Conservation (phyloP, 352 stramenopile genomes). For the Globisporangium recalcitrans region DNA sequence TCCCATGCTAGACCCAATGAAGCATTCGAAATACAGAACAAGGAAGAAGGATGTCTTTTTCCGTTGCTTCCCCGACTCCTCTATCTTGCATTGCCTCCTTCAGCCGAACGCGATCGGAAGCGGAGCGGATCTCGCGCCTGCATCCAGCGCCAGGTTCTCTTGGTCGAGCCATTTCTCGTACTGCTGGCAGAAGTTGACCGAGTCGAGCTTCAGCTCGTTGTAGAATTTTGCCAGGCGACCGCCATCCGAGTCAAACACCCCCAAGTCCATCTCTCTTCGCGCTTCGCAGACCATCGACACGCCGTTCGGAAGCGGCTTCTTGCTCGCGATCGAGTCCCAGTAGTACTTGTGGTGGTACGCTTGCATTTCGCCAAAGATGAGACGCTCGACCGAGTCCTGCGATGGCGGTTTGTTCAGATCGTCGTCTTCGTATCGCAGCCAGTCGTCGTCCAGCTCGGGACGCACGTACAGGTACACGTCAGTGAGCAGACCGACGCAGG, state of each 20-base stretch:
- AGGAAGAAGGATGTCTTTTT: not conserved
- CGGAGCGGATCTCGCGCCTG: constrained; percentile 21
- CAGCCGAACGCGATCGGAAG: constrained; percentile 66
- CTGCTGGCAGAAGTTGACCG: constrained; percentile 67
- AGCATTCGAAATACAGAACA: not conserved
- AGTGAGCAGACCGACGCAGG: constrained; percentile 68
- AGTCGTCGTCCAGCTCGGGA: constrained; percentile 74
- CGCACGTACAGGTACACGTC: constrained; percentile 77
- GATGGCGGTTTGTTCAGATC: constrained; percentile 63
- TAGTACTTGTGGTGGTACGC: constrained; percentile 85
- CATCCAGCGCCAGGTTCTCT: constrained; percentile 41
- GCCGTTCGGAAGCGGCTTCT: constrained; percentile 40
- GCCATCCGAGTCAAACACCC: constrained; percentile 57
- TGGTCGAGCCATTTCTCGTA: constrained; percentile 84
- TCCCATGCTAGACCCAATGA: not conserved
- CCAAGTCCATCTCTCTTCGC: constrained; percentile 49
- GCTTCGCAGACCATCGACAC: constrained; percentile 53
- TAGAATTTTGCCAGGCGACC: constrained; percentile 65
- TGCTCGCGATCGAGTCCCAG: constrained; percentile 53
- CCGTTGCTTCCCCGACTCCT: not conserved
- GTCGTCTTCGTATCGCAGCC: constrained; percentile 77
- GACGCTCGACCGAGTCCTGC: constrained; percentile 64
- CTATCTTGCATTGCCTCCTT: constrained; percentile 3
- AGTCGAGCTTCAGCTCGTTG: constrained; percentile 60
- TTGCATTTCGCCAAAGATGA: constrained; percentile 84